These are phyloP conservation scores for Beauveria caledonica DNA, from an alignment of 2,329 filamentous ascomycete species.

Conservation along the genomic window DNA sequence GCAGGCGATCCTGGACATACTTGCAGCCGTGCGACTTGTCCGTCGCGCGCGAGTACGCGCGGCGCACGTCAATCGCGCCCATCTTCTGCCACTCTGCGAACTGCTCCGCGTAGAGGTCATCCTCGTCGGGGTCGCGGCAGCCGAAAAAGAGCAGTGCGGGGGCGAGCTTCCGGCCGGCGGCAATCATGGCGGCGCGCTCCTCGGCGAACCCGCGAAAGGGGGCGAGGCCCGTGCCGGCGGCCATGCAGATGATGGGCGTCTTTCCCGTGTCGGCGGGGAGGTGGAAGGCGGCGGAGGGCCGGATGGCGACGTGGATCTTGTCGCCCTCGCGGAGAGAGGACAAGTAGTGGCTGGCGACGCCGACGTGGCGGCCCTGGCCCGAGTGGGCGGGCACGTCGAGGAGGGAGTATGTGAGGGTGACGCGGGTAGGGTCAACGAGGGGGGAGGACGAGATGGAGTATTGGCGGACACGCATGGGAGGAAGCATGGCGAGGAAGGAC, in stretches of 20 bases:
- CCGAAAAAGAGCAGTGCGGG: conserved; percentile 45
- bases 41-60: conserved; percentile 41
- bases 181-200: conserved; percentile 46
- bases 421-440: conserved; percentile 44
- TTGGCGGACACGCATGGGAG: conserved; percentile 69
- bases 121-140: conserved; percentile 35
- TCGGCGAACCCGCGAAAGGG: conserved; percentile 57
- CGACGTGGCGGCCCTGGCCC: conserved; percentile 42
- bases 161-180: conserved; percentile 44
- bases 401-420: conserved; percentile 61
- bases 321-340: conserved; percentile 37
- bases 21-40: conserved; percentile 38
- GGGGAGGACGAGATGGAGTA: conserved; percentile 75
- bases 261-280: conserved; percentile 37
- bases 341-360: conserved; percentile 56
- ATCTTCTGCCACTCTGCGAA: conserved; percentile 49
- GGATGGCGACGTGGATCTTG: conserved; percentile 41
- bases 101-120: conserved; percentile 53
- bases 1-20: conserved; percentile 40
- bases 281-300: conserved; percentile 37
- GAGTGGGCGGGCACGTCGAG: conserved; percentile 48
- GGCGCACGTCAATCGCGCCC: conserved; percentile 52
- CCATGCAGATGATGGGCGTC: conserved; percentile 43
- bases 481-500: conserved; percentile 62
- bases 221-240: conserved; percentile 48